Conservation (phyloP, 768 basidiomycete genomes). For the Lentinula detonsa region DNA sequence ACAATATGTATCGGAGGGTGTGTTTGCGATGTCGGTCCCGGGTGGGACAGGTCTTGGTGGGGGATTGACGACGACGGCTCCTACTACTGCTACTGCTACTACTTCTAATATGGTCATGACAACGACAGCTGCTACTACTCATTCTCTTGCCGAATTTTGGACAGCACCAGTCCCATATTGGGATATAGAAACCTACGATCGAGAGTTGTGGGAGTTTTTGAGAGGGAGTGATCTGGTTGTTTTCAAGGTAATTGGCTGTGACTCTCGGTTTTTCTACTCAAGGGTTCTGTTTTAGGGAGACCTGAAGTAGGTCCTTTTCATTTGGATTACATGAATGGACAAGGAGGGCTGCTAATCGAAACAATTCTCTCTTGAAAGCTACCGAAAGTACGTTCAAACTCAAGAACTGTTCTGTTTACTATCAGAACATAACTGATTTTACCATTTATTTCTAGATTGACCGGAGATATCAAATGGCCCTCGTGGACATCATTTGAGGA, state of each 20-base stretch:
- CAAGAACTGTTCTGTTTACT: background rate
- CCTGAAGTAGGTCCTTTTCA: constrained; percentile 61
- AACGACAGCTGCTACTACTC: background rate
- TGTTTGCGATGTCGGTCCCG: constrained; percentile 71
- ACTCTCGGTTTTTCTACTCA: background rate
- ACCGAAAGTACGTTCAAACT: constrained; percentile 63
- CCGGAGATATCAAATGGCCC: constrained; percentile 87
- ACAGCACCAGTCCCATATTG: constrained; percentile 72
- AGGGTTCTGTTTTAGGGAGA: constrained; percentile 51
- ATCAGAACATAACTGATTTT: background rate
- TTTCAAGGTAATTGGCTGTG: constrained; percentile 58
- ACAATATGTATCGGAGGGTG: constrained; percentile 58
- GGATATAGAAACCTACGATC: constrained; percentile 55
- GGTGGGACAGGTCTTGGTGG: constrained; percentile 49
- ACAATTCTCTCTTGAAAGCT: constrained; percentile 32
- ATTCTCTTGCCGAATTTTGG: constrained; percentile 51
- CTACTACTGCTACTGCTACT: background rate
- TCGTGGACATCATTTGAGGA: constrained; percentile 66
- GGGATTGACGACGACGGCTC: constrained; percentile 4
- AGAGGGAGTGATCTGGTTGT: constrained; percentile 62
- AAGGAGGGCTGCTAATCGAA: no score
- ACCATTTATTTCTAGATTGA: constrained; percentile 49
- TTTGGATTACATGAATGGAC: background rate
- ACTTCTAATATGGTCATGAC: background rate
- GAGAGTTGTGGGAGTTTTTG: constrained; percentile 44